phyloP scores from a whole-genome alignment of 768 basidiomycete genomes.

The Sarcodon aspratus region DNA sequence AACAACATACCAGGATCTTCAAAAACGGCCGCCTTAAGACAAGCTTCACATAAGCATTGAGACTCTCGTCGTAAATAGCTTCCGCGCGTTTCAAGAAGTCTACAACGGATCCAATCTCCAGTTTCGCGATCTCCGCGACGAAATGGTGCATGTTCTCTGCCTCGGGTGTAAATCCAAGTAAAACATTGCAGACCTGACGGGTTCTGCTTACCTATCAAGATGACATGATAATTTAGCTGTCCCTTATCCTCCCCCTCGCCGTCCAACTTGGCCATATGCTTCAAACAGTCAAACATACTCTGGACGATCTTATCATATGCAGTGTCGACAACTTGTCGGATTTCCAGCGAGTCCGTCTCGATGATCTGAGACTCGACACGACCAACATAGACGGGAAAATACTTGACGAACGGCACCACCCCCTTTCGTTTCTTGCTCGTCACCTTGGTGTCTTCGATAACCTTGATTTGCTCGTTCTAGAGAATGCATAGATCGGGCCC shows the following conservation, averaged over 20 bases:
- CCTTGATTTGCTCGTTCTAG: constrained; percentile 79
- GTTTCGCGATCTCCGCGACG: constrained; percentile 65
- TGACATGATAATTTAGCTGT: constrained; percentile 92
- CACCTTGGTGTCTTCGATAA: constrained; percentile 83
- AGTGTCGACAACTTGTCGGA: constrained; percentile 64
- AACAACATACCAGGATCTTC: constrained; percentile 63
- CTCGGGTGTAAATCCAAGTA: background rate
- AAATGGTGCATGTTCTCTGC: constrained; percentile 97
- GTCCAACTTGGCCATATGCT: constrained; percentile 93
- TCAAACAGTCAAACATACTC: constrained; percentile 85
- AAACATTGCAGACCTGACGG: constrained; percentile 15
- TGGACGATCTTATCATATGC: constrained; percentile 86
- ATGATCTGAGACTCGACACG: constrained; percentile 79
- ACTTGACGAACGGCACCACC: constrained; percentile 83
- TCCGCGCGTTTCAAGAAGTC: constrained; percentile 65
- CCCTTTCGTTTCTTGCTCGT: constrained; percentile 90
- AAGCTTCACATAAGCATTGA: constrained; percentile 77
- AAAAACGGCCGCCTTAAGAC: constrained; percentile 79
- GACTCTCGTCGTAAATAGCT: constrained; percentile 80
- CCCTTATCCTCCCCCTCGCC: constrained; percentile 94
- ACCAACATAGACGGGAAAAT: constrained; percentile 82
- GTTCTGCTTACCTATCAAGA: constrained; percentile 62
- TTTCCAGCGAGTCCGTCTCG: constrained; percentile 64
- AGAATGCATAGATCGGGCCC: background rate
- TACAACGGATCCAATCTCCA: constrained; percentile 53